These are phyloP conservation scores for Dactylorhiza incarnata DNA, from an alignment of 106 monocot genomes.

Conservation along the genomic window DNA sequence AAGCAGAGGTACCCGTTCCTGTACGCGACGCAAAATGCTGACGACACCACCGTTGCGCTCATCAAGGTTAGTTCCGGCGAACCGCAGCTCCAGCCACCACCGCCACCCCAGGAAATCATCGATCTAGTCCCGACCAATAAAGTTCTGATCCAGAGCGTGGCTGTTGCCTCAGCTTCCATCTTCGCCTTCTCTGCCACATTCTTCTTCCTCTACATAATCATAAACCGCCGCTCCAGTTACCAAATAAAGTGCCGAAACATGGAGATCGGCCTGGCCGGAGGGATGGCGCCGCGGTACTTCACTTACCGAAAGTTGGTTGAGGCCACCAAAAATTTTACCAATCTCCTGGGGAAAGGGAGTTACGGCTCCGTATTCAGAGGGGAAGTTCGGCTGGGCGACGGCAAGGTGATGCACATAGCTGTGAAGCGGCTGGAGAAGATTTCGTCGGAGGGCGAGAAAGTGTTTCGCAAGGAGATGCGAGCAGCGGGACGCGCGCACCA, in stretches of 20 bases:
- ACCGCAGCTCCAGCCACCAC: background rate
- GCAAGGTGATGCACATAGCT: background rate
- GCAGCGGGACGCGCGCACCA: slow-evolving; percentile 19
- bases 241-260: background rate
- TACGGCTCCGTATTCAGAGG: slow-evolving; percentile 27
- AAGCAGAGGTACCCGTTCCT: background rate
- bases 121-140: background rate
- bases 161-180: background rate
- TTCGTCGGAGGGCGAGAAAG: slow-evolving; percentile 1
- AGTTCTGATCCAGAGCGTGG: background rate
- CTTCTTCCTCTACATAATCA: background rate
- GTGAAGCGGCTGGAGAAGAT: slow-evolving; percentile 13
- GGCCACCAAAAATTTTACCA: slow-evolving; percentile 13
- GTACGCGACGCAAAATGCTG: background rate
- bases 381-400: background rate
- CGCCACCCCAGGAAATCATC: background rate
- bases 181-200: background rate
- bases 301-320: slow-evolving; percentile 19
- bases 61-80: background rate
- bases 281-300: slow-evolving; percentile 6
- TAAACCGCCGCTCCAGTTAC: background rate
- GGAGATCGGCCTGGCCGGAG: background rate
- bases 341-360: slow-evolving; percentile 18
- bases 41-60: background rate
- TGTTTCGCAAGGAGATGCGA: slow-evolving; percentile 12